Evolutionary conservation across 2,329 filamentous ascomycete genomes (phyloP), one percentile per base, ranked within the genome.

Genomic region (Botryosphaeria agaves): DNA sequence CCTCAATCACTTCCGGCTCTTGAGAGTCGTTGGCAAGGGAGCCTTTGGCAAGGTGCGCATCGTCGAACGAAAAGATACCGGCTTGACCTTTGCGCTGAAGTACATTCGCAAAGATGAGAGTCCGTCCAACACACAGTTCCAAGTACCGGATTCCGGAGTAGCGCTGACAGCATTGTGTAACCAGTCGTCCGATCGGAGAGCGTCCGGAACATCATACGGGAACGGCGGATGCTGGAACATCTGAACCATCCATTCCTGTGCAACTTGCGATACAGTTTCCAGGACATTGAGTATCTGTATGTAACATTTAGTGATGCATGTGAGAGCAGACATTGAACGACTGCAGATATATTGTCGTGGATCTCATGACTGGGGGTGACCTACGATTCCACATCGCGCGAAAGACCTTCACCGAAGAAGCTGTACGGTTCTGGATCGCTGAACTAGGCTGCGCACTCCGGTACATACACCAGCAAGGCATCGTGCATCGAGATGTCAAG

Each of bases 31-130:
- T 43, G 89, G 89, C 41, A 91, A 93, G 56, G 89, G 89, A 47
- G 89, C 89, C 34, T 98, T 98, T 62, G 89, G 89, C 47, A 98
- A 98, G 59, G 89, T 98, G 37, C 79, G 89, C 47, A 98, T 98
- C 42, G 89, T 98, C 49, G 89, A 98, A 65, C 74, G 85, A 42
- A 95, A 95, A 58, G 89, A 98, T 51, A 93, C 84, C 2, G 77
- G 76, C 33, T 60, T 95, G 45, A 87, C 85, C 3, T 98, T 98
- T 56, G 89, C 89, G 26, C 67, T 98, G 40, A 98, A 98, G 57
- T 95, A 95, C 55, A 95, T 95, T 40, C 76, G 85, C 42, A 95
- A 94, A 69, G 87, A 95, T 78, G 87, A 95, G 72, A 81, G 84
- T 85, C 48, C 38, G 72, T 57, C 9, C 17, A 9, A n/a, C 8